Percentiles rank a stretch among this genome's conserved stretches.
These are phyloP conservation scores for Urostyla sp. DNA, from an alignment of 73 alveolate genomes.

Conservation along the genomic window DNA sequence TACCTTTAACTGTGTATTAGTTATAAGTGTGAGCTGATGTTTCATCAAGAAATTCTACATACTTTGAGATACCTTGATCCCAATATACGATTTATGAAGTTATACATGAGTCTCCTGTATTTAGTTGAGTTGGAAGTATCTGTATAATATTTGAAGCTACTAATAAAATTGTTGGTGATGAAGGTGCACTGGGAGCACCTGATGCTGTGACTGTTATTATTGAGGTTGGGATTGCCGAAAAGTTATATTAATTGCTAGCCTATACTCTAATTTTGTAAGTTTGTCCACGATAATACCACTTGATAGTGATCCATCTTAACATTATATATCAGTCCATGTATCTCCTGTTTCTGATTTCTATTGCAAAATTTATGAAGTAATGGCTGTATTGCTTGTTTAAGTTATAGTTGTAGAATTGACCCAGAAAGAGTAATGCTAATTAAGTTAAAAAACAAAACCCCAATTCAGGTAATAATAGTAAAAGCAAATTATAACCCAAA, in stretches of 20 bases:
- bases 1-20: neutral
- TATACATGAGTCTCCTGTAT: conserved; percentile 58
- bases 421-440: no score
- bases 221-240: conserved; percentile 17
- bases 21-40: neutral
- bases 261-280: conserved; percentile 55
- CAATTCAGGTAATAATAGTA: no score
- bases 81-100: conserved; percentile 49
- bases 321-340: conserved; percentile 21
- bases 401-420: no score
- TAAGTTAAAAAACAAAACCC: no score
- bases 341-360: neutral
- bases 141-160: conserved; percentile 34
- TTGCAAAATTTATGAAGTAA: conserved; percentile 9
- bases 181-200: conserved; percentile 37
- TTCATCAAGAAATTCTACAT: conserved; percentile 15
- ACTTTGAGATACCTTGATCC: conserved; percentile 44
- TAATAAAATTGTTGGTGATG: neutral
- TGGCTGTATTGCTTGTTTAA: neutral
- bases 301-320: conserved; percentile 18
- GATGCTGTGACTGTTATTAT: conserved; percentile 33
- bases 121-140: conserved; percentile 1
- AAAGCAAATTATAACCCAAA: no score
- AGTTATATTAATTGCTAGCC: conserved; percentile 65
- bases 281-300: neutral